Base-by-base conservation (phyloP, 768 basidiomycete species). In the Lyophyllum shimeji region DNA sequence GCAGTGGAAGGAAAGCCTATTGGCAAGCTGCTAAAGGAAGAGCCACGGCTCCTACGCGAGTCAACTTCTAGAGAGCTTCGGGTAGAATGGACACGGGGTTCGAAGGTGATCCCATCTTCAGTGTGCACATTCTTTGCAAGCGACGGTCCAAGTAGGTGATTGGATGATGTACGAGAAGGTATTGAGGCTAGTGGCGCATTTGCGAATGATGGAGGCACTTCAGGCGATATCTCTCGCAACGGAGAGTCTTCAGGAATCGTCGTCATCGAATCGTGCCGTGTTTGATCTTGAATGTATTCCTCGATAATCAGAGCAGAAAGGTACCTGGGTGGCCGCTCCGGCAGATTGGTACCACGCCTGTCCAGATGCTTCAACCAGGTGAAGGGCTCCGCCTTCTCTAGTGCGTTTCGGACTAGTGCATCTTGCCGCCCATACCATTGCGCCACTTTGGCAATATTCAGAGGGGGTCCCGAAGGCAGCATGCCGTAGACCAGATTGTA, bases 301-400 rank as follows among this genome's bases (percentile, higher is more conserved):
- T 90, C 86, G 58, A 86, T 75, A 12, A 88, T 80, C 50, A 87
- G 71, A 2, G 90, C 89, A 8, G 89, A 83, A 46, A 90, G 64
- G 65, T 84, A 75, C 84, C 87, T 85, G 3, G 78, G 79, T 39
- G 79, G 75, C 40, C 81, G 76, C 45, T 53, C 59, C 24, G 60
- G 57, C 33, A 62, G 59, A 47, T 64, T 72, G 44, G 62, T 66
- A 39, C 68, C 68, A 51, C 66, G 76, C 57, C 75, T 82, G 46
- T 85, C 81, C 46, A 83, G 72, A 59, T 90, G 86, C 62, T 83
- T 87, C 25, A 90, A 70, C 90, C 89, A 92, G 7, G 84, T 83
- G 45, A 87, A 74, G 7, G 89, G 87, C 63, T 92, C 90, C 0
- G 81, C 78, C 50, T 78, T 77, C 52, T 87, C 87, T 23, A 91